Base-by-base conservation (phyloP, 352 stramenopile genomes). In the Phytophthora sp. region DNA sequence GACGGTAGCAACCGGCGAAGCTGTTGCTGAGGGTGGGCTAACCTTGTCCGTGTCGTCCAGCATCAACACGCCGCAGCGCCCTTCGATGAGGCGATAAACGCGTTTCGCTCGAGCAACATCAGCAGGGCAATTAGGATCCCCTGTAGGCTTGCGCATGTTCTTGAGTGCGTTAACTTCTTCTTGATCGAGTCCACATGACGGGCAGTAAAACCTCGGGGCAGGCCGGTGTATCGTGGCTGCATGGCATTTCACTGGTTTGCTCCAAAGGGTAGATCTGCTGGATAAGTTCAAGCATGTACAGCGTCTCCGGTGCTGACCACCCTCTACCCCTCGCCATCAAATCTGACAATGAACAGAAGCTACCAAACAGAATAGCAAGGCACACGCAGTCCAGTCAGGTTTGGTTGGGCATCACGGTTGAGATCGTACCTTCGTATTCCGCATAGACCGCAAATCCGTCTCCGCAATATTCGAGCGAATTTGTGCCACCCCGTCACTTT, bases 281-380 rank as follows among this genome's bases (percentile, higher is more conserved):
- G 15, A 44, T 39, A 18, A 61, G n/a, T 2, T 29, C 53, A 31
- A 61, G 39, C 53, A 61, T 61, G 29, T 52, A 61, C 38, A 61
- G 27, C 24, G 36, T 59, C 36, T 59, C 38, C 4, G 53, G 53
- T 3, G 27, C 11, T 3, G 27, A 26, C 39, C 53, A 52, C 1
- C 39, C 39, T 24, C n/a, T 58, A 11, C 51, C 35, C 24, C 51
- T 21, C 7, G 16, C 24, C 51, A 58, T 52, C 21, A 27, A 61
- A 51, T 41, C 2, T 4, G 44, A 50, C 50, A 54, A 38, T 15
- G 5, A 38, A 11, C n/a, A n/a, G n/a, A n/a, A n/a, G n/a, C n/a
- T n/a, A n/a, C n/a, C n/a, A n/a, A n/a, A n/a, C n/a, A n/a, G n/a
- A n/a, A n/a, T n/a, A n/a, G n/a, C n/a, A n/a, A n/a, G n/a, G n/a